Evolutionary conservation across 2,329 filamentous ascomycete species (phyloP), one percentile per base, ranked within the genome.

Genomic region (Shiraia bambusicola): DNA sequence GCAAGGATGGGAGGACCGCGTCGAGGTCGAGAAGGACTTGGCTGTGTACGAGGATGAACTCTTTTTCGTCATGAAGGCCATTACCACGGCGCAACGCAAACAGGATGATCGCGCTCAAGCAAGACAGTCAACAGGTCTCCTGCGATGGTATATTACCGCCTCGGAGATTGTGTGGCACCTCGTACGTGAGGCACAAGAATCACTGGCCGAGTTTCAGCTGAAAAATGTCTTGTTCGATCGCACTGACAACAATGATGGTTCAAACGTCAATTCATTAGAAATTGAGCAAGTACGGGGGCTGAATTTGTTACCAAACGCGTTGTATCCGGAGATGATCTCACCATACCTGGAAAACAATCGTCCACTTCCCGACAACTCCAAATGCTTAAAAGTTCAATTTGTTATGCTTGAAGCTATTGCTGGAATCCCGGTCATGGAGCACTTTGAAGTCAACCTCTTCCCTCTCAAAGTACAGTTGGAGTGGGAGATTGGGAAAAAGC

Each of bases 31-130:
- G 63, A 85, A 87, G 37, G 93, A 98, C 63, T 75, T 98, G 36
- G 82, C 88, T 8, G 83, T 83, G 14, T 96, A 89, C 60, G 93
- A 97, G 66, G 93, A 98, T 59, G 94, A 99, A 68, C 72, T 99
- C 7, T 99, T 98, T 77, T 98, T 98, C 72, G 87, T 98, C 76
- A 97, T 98, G 93, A 97, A 98, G 61, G 94, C 93, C 28, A 98
- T 98, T 65, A 98, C 93, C 1, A 94, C 90, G 2, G 94, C 92
- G 4, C 93, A 98, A 69, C 80, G 90, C 45, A 93, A 91, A 64
- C 84, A 83, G 50, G 83, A 86, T 37, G 89, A 95, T 46, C 59
- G 67, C 17, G 70, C 71, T 27, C 67, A 73, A 38, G 76, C 82
- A 35, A 81, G 83, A 6, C 81, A 89, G 50, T 86, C 84, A 42